Base-by-base conservation (phyloP, 441 rosid genomes). In the Adansonia grandidieri region DNA sequence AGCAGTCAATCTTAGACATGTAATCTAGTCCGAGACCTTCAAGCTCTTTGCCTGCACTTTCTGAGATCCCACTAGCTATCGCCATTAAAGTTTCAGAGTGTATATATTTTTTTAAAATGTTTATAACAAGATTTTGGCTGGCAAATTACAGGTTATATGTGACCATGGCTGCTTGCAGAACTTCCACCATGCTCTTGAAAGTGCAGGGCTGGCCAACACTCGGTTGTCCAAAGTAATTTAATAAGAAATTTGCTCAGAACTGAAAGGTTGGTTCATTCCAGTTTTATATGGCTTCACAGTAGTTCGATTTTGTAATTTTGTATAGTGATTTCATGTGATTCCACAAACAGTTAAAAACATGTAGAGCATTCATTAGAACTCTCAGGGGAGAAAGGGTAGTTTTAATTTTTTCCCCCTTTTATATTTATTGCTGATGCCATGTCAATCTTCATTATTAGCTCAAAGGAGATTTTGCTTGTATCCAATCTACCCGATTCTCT, bases 111-210 rank as follows among this genome's bases (percentile, higher is more conserved):
- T 15, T 17, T 17, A 8, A 9, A 28, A 11, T 15, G 58, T 10
- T 50, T 8, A 32, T 17, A 15, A 45, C 68, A 40, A 14, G 66
- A 65, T 53, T 77, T 17, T 17, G 45, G 42, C 42, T 58, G 74
- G 77, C 45, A 6, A 65, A 60, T 81, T 69, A 45, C 80, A 79
- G 87, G 80, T 69, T 71, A 15, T 15, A 70, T 2, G 62, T 22
- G 76, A 68, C 75, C 47, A 47, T 66, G 77, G 72, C 62, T 65
- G 22, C 70, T 8, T 61, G 80, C 17, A n/a, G 69, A 77, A 65
- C 68, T 56, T 81, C 58, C 64, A 71, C 22, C 24, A 5, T 4
- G 50, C 67, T 65, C 42, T 64, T 56, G 5, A 9, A 28, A 10
- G 20, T 68, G 73, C 60, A 66, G 80, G 73, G 37, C 71, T 50